Evolutionary conservation across 106 monocot species (phyloP).

Genomic region (Platanthera guangdongensis): DNA sequence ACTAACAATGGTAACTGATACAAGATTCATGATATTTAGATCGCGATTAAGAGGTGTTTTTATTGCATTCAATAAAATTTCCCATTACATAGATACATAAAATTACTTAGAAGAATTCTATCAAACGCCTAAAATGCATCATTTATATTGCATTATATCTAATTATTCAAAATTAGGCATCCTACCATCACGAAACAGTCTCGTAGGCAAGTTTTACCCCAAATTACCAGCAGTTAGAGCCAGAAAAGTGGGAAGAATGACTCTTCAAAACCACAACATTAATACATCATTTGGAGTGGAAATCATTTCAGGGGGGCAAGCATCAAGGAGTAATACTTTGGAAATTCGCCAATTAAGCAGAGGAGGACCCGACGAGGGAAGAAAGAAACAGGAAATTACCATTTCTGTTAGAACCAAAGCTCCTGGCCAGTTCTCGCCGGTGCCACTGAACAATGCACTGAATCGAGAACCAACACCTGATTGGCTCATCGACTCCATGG

Average conservation of each 20-base stretch:
- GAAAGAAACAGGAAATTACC: not conserved
- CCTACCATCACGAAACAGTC: not conserved
- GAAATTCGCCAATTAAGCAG: not conserved
- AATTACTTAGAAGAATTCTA: no score
- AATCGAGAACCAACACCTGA: not conserved
- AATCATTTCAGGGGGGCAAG: not conserved
- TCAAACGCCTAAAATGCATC: no score
- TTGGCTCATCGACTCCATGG: not conserved
- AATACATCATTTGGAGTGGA: not conserved
- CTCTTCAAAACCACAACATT: not conserved
- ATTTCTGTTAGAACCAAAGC: not conserved
- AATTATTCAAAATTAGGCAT: not conserved
- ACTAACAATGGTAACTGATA: no score
- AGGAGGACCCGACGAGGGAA: not conserved
- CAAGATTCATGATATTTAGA: no score
- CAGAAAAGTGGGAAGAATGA: not conserved
- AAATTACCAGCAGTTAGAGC: not conserved
- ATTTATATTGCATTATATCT: no score
- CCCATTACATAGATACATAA: no score
- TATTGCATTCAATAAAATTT: no score
- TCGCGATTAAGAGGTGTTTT: no score
- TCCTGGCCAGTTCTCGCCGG: not conserved
- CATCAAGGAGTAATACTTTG: not conserved
- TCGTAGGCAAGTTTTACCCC: no score
- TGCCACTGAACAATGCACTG: not conserved